Conservation (phyloP, 345 rosid species). For the Eucalyptus marginata region DNA sequence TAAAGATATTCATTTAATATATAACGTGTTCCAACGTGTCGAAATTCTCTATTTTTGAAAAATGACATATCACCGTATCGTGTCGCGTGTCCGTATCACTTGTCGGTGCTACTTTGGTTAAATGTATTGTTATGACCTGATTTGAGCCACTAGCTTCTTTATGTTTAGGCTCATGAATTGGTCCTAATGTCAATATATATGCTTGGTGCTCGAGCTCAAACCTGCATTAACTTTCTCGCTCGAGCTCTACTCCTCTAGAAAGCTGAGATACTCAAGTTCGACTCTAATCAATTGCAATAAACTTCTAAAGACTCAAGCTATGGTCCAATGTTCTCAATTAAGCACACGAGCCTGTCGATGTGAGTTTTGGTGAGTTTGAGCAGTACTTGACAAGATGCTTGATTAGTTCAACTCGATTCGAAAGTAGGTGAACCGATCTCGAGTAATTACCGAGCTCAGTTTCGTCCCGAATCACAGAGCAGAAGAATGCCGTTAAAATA, state of each 20-base stretch:
- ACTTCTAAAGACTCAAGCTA: background rate
- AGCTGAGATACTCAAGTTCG: background rate
- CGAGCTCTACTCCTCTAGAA: background rate
- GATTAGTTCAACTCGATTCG: background rate
- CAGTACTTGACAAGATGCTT: background rate
- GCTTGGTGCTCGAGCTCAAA: background rate
- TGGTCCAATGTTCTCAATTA: background rate
- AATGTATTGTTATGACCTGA: background rate
- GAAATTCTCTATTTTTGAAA: too few species aligned
- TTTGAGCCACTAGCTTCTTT: background rate
- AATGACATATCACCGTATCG: accelerated
- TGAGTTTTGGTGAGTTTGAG: background rate
- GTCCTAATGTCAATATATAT: background rate
- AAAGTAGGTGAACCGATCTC: background rate
- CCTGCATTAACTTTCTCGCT: background rate
- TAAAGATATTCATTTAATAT: too few species aligned
- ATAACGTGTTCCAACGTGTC: too few species aligned
- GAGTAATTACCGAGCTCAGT: background rate
- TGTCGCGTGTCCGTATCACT: accelerated
- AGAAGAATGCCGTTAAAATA: too few species aligned
- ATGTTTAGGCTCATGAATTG: background rate
- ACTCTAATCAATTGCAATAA: background rate
- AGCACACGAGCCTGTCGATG: background rate
- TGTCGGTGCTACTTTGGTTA: background rate
- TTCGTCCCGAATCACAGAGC: background rate